These are phyloP conservation scores for Elsinoe necatrix DNA, from an alignment of 2,329 filamentous ascomycete genomes.

Conservation along the genomic window DNA sequence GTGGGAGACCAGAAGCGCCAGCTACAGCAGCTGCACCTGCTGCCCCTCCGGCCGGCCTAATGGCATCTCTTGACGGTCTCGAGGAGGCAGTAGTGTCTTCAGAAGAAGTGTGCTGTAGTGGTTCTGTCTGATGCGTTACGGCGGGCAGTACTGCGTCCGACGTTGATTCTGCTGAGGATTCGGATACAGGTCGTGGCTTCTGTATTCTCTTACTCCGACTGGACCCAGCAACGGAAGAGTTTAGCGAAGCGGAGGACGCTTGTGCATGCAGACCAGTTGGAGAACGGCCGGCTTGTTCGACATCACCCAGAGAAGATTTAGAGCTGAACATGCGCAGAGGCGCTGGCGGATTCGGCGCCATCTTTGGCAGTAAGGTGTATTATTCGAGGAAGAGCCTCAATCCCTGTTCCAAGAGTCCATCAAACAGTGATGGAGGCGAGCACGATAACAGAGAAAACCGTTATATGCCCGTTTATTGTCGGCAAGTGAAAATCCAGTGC, in stretches of 20 bases:
- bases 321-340: conserved; percentile 7
- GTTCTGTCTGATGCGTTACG: conserved; percentile 9
- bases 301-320: conserved; percentile 2
- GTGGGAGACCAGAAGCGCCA: conserved; percentile 13
- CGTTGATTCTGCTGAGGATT: conserved; percentile 18
- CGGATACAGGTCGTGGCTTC: conserved; percentile 17
- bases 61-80: conserved; percentile 15
- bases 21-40: conserved; percentile 19
- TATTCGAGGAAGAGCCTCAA: neutral
- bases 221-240: conserved; percentile 21
- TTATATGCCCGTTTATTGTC: neutral
- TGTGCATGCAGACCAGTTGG: conserved; percentile 27
- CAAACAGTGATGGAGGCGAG: neutral
- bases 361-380: neutral
- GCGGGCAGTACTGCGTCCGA: conserved; percentile 17
- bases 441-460: conserved; percentile 9
- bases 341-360: conserved; percentile 12
- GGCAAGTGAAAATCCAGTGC: neutral
- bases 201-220: conserved; percentile 17
- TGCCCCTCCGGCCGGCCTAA: conserved; percentile 19
- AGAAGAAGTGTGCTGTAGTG: neutral
- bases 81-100: conserved; percentile 1
- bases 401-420: neutral
- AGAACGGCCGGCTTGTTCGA: conserved; percentile 29
- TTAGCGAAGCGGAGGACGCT: conserved; percentile 28